Evolutionary conservation across 2,329 filamentous ascomycete species (phyloP), one percentile per base, ranked within the genome.

Genomic region (Alternaria sp.): DNA sequence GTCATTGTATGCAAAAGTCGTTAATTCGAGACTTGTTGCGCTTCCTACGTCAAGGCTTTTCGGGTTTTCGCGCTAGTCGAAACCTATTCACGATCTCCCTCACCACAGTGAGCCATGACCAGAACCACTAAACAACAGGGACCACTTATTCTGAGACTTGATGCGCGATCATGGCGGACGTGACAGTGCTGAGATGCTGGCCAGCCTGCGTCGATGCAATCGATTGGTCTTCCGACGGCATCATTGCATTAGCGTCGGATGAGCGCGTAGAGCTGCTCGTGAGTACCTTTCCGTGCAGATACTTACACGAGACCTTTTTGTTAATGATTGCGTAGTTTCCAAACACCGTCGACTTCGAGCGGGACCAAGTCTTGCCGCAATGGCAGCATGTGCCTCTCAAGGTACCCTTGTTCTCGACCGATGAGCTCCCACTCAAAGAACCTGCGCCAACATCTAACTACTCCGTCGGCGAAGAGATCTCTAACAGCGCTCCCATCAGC

Each of bases 381-480:
- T 78, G 75, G 80, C 74, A 80, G 37, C 75, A 76, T 28, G 69
- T 81, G 20, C 70, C 78, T 26, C 76, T 89, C 59, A 81, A 81
- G 46, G 82, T 82, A 57, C 87, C 87, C 66, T 72, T 82, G 57
- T 89, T 89, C 73, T 85, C 84, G 2, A 71, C 78, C 11, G 75
- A 79, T 7, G 87, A 89, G 71, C 63, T 83, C 2, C 80, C 82
- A 5, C 65, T 79, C 20, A 82, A 83, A 55, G 74, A 82, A 11
- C 83, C 86, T 10, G 80, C 84, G 15, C 78, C 81, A 12, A 80
- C 84, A 28, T 70, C 79, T 14, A 77, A 81, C 18, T 87, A 86
- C 70, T 89, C 87, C 0, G 71, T 89, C 23, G 88, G 87, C 3
- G 86, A 88, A 65, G 88, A 90, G 70, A 84, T 87, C 56, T 89